These are phyloP conservation scores for Ophiocordyceps robertsii DNA, from an alignment of 2,329 filamentous ascomycete species.

Conservation along the genomic window DNA sequence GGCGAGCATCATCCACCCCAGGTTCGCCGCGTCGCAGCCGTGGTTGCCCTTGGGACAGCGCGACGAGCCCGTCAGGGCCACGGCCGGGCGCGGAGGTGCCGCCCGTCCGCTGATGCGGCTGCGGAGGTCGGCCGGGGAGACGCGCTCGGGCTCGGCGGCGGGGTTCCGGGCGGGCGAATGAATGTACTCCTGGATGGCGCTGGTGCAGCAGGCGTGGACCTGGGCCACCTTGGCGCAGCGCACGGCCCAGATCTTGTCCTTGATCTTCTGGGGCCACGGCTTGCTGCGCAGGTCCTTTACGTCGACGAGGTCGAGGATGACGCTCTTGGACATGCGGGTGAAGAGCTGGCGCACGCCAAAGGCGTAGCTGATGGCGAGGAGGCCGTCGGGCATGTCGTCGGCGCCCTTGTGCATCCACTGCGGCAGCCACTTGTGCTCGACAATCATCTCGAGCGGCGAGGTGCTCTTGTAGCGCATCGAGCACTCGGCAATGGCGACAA, in stretches of 20 bases:
- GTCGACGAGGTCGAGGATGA: conserved; percentile 30
- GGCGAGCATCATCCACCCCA: conserved; percentile 40
- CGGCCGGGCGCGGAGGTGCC: conserved; percentile 5
- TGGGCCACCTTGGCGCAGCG: conserved; percentile 36
- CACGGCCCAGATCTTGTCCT: conserved; percentile 33
- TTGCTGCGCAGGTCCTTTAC: conserved; percentile 28
- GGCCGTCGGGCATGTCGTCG: conserved; percentile 34
- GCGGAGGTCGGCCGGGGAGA: conserved; percentile 9
- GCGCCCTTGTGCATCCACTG: conserved; percentile 34
- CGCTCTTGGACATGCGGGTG: conserved; percentile 33
- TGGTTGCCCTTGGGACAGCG: conserved; percentile 36
- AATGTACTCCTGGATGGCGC: conserved; percentile 32
- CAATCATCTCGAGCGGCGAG: conserved; percentile 32
- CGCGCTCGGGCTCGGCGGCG: conserved; percentile 5
- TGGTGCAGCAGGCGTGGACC: conserved; percentile 30
- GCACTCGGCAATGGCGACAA: conserved; percentile 37
- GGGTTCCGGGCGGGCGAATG: conserved; percentile 12
- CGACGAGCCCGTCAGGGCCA: conserved; percentile 21
- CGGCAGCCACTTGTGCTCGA: conserved; percentile 38
- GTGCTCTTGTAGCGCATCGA: conserved; percentile 38
- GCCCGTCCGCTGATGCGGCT: conserved; percentile 7
- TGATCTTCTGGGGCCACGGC: conserved; percentile 32
- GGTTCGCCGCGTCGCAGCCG: conserved; percentile 36
- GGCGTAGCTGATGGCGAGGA: conserved; percentile 37
- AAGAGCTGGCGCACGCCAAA: conserved; percentile 37